Conservation (phyloP, 1,284 basidiomycete genomes). For the Leccinum pachyderme region DNA sequence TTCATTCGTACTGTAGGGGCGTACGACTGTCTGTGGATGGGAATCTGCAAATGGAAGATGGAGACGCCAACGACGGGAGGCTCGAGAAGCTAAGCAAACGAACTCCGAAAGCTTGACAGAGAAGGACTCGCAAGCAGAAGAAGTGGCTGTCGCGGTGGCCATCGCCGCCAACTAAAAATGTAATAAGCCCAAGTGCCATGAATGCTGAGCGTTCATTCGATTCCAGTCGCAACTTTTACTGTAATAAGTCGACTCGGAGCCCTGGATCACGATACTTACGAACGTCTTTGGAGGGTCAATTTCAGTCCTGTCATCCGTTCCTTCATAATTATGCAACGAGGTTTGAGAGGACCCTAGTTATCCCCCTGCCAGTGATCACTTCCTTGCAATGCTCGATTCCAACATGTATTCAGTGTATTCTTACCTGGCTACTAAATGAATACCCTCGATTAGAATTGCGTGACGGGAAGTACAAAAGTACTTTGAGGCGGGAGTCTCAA, state of each 20-base stretch:
- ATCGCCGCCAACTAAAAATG: not conserved
- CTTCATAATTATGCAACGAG: not conserved
- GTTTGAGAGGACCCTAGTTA: not conserved
- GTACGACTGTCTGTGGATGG: constrained; percentile 42
- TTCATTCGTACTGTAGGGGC: constrained; percentile 33
- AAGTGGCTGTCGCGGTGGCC: not conserved
- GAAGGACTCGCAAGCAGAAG: constrained; percentile 6
- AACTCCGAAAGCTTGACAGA: not conserved
- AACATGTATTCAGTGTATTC: too few species aligned
- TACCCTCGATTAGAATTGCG: not conserved
- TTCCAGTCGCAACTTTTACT: not conserved
- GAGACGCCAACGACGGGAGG: constrained; percentile 27
- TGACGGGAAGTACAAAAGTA: not conserved
- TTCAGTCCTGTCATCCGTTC: not conserved
- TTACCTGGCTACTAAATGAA: not conserved
- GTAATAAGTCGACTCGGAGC: not conserved
- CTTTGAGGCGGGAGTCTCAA: not conserved
- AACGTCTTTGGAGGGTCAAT: not conserved
- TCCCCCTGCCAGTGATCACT: too few species aligned
- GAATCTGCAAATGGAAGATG: constrained; percentile 43
- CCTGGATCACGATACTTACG: not conserved
- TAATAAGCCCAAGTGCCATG: not conserved
- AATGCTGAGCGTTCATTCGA: not conserved
- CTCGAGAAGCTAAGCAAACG: not conserved
- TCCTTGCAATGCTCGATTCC: too few species aligned